Evolutionary conservation across 805 yeast species (phyloP).

Genomic region (Metschnikowia cerradonensis): DNA sequence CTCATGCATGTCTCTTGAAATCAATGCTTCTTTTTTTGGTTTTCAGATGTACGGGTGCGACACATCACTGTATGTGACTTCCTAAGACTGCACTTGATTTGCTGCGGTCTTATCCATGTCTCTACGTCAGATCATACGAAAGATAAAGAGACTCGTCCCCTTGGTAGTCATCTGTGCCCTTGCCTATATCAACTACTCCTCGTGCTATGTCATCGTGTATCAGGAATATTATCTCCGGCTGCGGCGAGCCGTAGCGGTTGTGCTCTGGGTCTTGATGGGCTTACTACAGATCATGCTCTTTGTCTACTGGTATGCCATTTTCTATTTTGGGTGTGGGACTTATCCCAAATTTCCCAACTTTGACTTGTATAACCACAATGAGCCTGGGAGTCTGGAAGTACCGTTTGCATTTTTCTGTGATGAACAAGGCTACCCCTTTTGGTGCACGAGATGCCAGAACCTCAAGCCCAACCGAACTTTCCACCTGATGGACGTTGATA

Average conservation of each 20-base stretch:
- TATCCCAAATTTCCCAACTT: conserved; percentile 35
- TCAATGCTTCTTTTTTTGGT: not conserved
- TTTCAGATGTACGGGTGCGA: not conserved
- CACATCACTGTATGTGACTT: not conserved
- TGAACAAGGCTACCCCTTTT: conserved; percentile 66
- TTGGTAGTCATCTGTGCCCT: conserved; percentile 4
- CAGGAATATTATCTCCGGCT: conserved; percentile 8
- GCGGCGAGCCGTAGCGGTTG: conserved; percentile 12
- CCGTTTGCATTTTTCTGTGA: conserved; percentile 69
- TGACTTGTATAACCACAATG: conserved; percentile 22
- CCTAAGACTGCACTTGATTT: not conserved
- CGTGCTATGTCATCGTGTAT: conserved; percentile 15
- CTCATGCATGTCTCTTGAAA: not conserved
- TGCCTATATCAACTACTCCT: conserved; percentile 13
- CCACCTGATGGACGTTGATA: conserved; percentile 54
- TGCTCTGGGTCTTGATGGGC: conserved; percentile 14
- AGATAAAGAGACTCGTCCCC: conserved; percentile 5
- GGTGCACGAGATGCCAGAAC: conserved; percentile 66
- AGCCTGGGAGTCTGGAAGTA: conserved; percentile 28
- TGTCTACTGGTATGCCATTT: conserved; percentile 43
- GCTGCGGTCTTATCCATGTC: not conserved
- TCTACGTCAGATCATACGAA: not conserved
- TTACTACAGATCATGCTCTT: conserved; percentile 5
- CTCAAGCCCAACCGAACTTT: conserved; percentile 66
- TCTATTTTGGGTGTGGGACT: conserved; percentile 56